Conservation (phyloP, 164 flowering plant species). For the Vitis rupestris region DNA sequence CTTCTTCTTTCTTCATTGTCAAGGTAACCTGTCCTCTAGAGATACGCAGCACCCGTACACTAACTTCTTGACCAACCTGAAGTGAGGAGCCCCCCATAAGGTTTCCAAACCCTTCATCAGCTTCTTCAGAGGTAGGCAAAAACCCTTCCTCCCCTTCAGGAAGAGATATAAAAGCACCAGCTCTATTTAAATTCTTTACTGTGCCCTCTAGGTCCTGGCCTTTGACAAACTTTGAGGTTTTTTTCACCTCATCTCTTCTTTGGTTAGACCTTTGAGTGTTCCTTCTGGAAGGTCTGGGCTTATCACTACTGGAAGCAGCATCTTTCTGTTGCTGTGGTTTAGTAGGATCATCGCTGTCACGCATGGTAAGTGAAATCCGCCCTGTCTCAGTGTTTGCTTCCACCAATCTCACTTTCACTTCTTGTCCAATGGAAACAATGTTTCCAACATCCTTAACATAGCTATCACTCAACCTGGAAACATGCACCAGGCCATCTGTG, state of each 20-base stretch:
- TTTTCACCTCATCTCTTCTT: slow-evolving; percentile 41
- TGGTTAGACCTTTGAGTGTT: slow-evolving; percentile 28
- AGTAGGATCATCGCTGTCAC: slow-evolving; percentile 53
- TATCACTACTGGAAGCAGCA: slow-evolving; percentile 35
- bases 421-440: slow-evolving; percentile 88
- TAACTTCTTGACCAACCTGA: slow-evolving; percentile 77
- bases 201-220: slow-evolving; percentile 83
- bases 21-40: slow-evolving; percentile 74
- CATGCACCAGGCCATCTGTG: slow-evolving; percentile 94
- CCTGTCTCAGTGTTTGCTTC: slow-evolving; percentile 73
- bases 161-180: slow-evolving; percentile 88
- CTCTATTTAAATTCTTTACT: slow-evolving; percentile 72
- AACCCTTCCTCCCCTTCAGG: slow-evolving; percentile 96
- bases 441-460: slow-evolving; percentile 82
- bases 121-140: slow-evolving; percentile 78
- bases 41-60: slow-evolving; percentile 73
- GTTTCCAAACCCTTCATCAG: slow-evolving; percentile 52
- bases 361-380: slow-evolving; percentile 86
- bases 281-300: slow-evolving; percentile 44
- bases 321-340: slow-evolving; percentile 51
- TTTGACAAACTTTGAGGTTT: slow-evolving; percentile 63
- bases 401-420: slow-evolving; percentile 81
- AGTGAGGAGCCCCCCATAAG: slow-evolving; percentile 63
- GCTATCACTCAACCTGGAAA: slow-evolving; percentile 78
- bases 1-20: slow-evolving; percentile 85